Base-by-base conservation (phyloP, 1,139 yeast species). In the Diutina siamensis region DNA sequence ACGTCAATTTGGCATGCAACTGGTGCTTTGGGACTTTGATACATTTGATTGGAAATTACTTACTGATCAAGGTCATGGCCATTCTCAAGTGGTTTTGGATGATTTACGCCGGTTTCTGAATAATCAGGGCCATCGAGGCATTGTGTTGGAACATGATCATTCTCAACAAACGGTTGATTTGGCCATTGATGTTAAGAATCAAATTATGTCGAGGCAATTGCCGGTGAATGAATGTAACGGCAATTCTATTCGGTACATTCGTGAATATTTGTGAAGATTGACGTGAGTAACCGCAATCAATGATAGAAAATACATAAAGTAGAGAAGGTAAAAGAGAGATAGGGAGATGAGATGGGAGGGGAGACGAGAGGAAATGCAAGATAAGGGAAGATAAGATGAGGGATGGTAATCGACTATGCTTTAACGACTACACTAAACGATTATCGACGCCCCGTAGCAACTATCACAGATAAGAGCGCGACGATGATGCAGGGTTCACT, bases 11-110 rank as follows among this genome's bases (percentile, higher is more conserved):
- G 96, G 96, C 0, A 74, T 89, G 72, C 89, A 82, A 56, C 78
- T 84, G 13, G 97, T 84, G 21, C 64, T 92, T 44, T 89, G 97
- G 98, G 94, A 88, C 58, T 78, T 76, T 55, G 97, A 89, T 60
- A 79, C 96, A 0, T 81, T 82, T 63, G 97, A 92, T 61, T 89
- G 97, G 97, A 78, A 80, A 61, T 65, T 88, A 52, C 22, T 33
- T 5, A 69, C 76, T 46, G 62, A 67, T 18, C 3, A 45, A 32
- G 44, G 60, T 38, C 44, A 51, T 1, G 67, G 72, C 49, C 10
- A 25, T 7, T 25, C 70, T 75, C 0, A 78, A 75, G 75, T 74
- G 42, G 78, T 88, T 33, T 64, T 70, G 45, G 56, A 60, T 4
- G 87, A 83, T 44, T 78, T 84, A 2, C 57, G 56, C 5, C 57